Conservation (phyloP, 768 basidiomycete species). For the Lactarius psammicola region DNA sequence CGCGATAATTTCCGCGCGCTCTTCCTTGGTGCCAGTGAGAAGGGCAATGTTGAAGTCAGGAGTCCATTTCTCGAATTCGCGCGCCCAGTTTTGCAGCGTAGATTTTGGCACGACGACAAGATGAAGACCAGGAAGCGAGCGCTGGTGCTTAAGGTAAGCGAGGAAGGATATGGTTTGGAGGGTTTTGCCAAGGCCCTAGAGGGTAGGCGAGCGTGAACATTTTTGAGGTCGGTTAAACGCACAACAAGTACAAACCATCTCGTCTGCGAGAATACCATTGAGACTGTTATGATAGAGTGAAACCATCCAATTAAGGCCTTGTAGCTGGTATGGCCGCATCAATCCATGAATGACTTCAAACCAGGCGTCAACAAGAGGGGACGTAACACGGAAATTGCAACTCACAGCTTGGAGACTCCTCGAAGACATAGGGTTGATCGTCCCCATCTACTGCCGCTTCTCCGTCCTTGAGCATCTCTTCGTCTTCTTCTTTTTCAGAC, state of each 20-base stretch:
- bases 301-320: slow-evolving; percentile 97
- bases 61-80: slow-evolving; percentile 91
- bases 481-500: slow-evolving; percentile 98
- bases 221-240: slow-evolving; percentile 10
- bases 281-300: slow-evolving; percentile 94
- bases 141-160: slow-evolving; percentile 87
- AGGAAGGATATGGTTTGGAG: slow-evolving; percentile 98
- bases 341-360: slow-evolving; percentile 74
- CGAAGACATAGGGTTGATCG: slow-evolving; percentile 92
- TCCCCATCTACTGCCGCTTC: slow-evolving; percentile 76
- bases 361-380: neutral
- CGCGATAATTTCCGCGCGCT: slow-evolving; percentile 78
- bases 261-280: slow-evolving; percentile 96
- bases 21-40: slow-evolving; percentile 86
- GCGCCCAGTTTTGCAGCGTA: slow-evolving; percentile 94
- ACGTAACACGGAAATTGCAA: neutral
- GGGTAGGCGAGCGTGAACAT: slow-evolving; percentile 1
- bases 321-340: slow-evolving; percentile 94
- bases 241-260: slow-evolving; percentile 59
- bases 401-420: slow-evolving; percentile 86
- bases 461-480: slow-evolving; percentile 87
- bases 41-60: slow-evolving; percentile 81
- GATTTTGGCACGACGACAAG: slow-evolving; percentile 98
- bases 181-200: slow-evolving; percentile 93
- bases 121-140: slow-evolving; percentile 75